Base-by-base conservation (phyloP, 2,329 filamentous ascomycete genomes). In the Rutstroemia sp. region DNA sequence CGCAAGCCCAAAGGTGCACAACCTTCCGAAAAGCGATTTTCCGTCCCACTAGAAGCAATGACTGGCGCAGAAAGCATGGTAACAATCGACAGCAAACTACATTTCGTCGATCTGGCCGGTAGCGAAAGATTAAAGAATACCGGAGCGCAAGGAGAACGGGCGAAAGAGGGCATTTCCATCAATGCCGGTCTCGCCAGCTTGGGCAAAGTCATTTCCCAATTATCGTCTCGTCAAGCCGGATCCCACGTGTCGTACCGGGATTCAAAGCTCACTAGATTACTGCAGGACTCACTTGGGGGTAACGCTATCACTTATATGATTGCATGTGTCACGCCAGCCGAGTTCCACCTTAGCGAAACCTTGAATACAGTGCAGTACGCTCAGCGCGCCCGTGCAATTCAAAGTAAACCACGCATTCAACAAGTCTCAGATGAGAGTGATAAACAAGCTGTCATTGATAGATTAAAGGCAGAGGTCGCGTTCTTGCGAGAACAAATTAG, bases 251-350 rank as follows among this genome's bases (percentile, higher is more conserved):
- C 94, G 2, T 99, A 99, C 71, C 90, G 94, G 62, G 94, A 99
- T 74, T 97, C 94, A n/a, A 92, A 91, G 70, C 83, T 99, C 65
- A 99, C 94, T 10, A 87, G 94, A 58, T 79, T 99, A 23, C 81
- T 99, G 18, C 94, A 99, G 76, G 94, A 99, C 72, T 99, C 94
- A 0, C 79, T 99, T 5, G 94, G 94, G 57, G 94, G 94, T 4
- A 97, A 95, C 70, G 94, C 94, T 38, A 95, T 96, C 69, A 99
- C 94, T 0, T 99, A 97, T 74, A 97, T 99, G 94, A 94, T 99
- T 74, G 94, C 94, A 8, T 99, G 94, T 73, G 92, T 99, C 30
- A 99, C 92, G 1, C 92, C 92, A 0, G 90, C 92, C 14, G 92
- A 96, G 70, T 99, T 99, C 69, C 94, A 99, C 71, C 77, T 99